Conservation (phyloP, 495 filamentous ascomycete species). For the Penicillium waksmanii region DNA sequence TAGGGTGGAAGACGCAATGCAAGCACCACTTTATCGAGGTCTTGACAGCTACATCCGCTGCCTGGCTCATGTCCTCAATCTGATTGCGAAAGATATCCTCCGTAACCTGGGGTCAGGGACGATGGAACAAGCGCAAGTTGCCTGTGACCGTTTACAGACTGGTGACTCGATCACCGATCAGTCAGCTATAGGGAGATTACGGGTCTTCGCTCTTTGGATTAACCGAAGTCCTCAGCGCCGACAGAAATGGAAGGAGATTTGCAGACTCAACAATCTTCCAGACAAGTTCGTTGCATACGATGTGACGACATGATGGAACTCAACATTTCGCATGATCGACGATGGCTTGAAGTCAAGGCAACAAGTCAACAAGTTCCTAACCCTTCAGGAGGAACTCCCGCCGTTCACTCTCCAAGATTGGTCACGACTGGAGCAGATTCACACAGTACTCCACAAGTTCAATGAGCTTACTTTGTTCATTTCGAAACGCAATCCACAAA, state of each 20-base stretch:
- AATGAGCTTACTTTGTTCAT: too few relatives aligned
- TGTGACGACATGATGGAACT: conserved; percentile 19
- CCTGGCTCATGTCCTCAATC: conserved; percentile 20
- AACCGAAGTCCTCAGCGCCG: conserved; percentile 16
- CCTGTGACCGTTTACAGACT: not conserved
- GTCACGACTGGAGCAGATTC: conserved; percentile 9
- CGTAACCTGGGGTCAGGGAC: conserved; percentile 6
- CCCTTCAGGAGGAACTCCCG: not conserved
- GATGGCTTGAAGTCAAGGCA: too few relatives aligned
- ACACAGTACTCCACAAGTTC: not conserved
- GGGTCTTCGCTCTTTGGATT: conserved; percentile 20
- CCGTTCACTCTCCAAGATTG: conserved; percentile 9
- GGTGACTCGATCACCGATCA: not conserved
- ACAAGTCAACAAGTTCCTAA: conserved; percentile 1
- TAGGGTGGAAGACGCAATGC: conserved; percentile 3
- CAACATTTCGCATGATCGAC: conserved; percentile 10
- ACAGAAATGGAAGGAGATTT: conserved; percentile 17
- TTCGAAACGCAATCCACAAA: conserved; percentile 17
- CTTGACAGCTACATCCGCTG: conserved; percentile 21
- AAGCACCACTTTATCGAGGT: not conserved
- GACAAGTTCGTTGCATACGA: conserved; percentile 17
- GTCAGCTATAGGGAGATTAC: conserved; percentile 13
- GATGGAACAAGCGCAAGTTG: not conserved
- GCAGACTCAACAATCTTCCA: not conserved
- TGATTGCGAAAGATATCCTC: conserved; percentile 22